Evolutionary conservation across 345 rosid genomes (phyloP).

Genomic region (Murraya koenigii): DNA sequence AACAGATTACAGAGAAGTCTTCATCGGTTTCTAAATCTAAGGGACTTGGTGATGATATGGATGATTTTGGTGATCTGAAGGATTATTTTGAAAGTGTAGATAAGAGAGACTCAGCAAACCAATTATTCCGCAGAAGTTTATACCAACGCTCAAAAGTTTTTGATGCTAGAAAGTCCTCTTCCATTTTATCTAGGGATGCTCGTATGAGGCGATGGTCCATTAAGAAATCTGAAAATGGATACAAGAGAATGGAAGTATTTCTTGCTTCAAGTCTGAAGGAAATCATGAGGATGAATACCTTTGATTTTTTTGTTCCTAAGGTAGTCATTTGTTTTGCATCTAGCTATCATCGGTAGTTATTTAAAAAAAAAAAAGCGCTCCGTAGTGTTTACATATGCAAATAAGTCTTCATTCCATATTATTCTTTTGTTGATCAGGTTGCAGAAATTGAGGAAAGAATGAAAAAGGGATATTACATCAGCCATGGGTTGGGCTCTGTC

Average conservation of each 20-base stretch:
- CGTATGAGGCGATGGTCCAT: conserved; percentile 89
- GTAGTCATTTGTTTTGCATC: conserved; percentile 32
- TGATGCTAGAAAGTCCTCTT: conserved; percentile 88
- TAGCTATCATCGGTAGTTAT: neutral
- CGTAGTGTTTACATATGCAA: conserved; percentile 7
- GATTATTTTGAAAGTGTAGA: conserved; percentile 94
- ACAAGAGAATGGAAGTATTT: conserved; percentile 90
- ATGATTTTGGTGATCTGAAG: conserved; percentile 89
- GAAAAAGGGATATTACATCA: conserved; percentile 77
- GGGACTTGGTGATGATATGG: conserved; percentile 48
- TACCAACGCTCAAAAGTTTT: conserved; percentile 92
- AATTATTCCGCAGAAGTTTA: conserved; percentile 75
- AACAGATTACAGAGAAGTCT: conserved; percentile 53
- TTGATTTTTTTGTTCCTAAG: conserved; percentile 86
- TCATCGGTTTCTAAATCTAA: conserved; percentile 37
- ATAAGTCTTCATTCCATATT: conserved; percentile 17
- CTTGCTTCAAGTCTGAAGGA: conserved; percentile 83
- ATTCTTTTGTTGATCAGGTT: conserved; percentile 50
- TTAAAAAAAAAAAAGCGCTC: too few species aligned
- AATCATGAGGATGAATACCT: conserved; percentile 90
- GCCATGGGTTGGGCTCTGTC: conserved; percentile 81
- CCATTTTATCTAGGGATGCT: conserved; percentile 95
- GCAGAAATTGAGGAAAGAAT: conserved; percentile 81
- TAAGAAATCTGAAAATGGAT: conserved; percentile 82
- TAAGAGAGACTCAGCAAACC: conserved; percentile 87